Percentiles rank a stretch among this genome's conserved stretches.
These are phyloP conservation scores for Monotropa hypopitys DNA, from an alignment of 179 eudicot species.

Conservation along the genomic window DNA sequence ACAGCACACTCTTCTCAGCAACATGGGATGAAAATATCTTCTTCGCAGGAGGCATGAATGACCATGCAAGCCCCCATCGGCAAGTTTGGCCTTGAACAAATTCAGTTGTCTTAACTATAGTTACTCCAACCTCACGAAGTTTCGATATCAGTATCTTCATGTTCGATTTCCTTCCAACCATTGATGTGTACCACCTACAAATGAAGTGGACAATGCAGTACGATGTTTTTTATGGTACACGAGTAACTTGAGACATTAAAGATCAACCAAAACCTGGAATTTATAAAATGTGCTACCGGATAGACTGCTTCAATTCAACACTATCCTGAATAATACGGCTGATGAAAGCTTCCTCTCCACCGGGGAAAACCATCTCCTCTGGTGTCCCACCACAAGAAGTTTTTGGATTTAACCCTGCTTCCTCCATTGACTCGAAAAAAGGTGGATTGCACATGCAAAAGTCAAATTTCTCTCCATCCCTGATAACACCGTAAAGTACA, in stretches of 20 bases:
- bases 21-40: constrained; percentile 29
- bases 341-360: constrained; percentile 82
- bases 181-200: constrained; percentile 87
- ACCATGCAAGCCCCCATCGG: constrained; percentile 98
- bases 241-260: constrained; percentile 3
- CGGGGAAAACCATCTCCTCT: constrained; percentile 80
- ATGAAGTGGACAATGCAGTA: background rate
- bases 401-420: constrained; percentile 81
- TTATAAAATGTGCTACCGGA: constrained; percentile 37
- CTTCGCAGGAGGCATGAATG: constrained; percentile 52
- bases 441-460: constrained; percentile 99
- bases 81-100: constrained; percentile 92
- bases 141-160: constrained; percentile 50
- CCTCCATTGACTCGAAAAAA: constrained; percentile 82
- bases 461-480: constrained; percentile 73
- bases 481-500: constrained; percentile 59
- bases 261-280: background rate
- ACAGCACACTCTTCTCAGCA: constrained; percentile 30
- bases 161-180: constrained; percentile 85
- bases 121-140: constrained; percentile 73
- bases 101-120: constrained; percentile 84
- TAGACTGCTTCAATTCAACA: constrained; percentile 41
- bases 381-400: constrained; percentile 93
- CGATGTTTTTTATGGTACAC: background rate
- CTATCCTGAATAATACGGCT: constrained; percentile 74